Percentiles rank a stretch among this genome's conserved stretches.
Evolutionary conservation across 441 rosid species (phyloP).

Genomic region (Erodium trifolium): DNA sequence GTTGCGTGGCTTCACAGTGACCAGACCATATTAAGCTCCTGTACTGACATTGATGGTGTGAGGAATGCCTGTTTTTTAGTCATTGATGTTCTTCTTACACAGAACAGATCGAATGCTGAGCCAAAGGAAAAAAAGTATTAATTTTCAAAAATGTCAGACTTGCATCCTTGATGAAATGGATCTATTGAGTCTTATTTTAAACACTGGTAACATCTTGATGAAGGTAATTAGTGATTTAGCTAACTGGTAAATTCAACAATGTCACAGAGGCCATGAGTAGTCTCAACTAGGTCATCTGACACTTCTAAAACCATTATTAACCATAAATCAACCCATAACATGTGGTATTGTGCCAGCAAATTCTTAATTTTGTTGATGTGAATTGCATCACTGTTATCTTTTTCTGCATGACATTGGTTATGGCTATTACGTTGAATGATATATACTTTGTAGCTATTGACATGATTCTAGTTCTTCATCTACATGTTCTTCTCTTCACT

Average conservation of each 20-base stretch:
- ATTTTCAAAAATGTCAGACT: not conserved
- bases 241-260: not conserved
- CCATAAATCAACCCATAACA: not conserved
- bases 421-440: not conserved
- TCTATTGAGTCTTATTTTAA: not conserved
- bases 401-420: not conserved
- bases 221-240: not conserved
- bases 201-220: not conserved
- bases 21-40: constrained; percentile 82
- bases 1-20: constrained; percentile 93
- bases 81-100: not conserved
- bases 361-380: not conserved
- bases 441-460: not conserved
- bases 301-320: not conserved
- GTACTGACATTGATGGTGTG: constrained; percentile 76
- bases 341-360: not conserved
- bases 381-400: not conserved
- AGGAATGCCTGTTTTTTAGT: not conserved
- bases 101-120: not conserved
- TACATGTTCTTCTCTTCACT: constrained; percentile 3
- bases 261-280: not conserved
- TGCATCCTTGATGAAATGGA: not conserved
- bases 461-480: not conserved
- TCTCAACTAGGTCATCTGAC: not conserved
- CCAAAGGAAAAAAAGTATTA: not conserved